Percentiles rank a stretch among this genome's conserved stretches.
Evolutionary conservation across 129 eudicot genomes (phyloP).

Genomic region (Helichrysum umbraculigerum): DNA sequence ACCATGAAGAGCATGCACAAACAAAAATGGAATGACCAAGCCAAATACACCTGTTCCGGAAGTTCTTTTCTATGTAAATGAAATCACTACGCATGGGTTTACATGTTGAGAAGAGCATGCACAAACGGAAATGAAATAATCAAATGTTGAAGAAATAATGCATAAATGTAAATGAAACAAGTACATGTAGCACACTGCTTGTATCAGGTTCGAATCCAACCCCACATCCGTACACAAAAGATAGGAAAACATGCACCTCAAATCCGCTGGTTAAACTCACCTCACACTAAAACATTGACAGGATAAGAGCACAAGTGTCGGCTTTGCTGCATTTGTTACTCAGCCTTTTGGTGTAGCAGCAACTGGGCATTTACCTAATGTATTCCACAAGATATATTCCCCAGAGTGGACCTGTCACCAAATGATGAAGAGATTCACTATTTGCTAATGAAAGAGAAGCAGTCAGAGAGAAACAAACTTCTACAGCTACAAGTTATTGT

Average conservation of each 20-base stretch:
- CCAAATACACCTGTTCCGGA: not conserved
- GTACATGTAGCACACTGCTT: conserved; percentile 3
- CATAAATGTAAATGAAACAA: conserved; percentile 1
- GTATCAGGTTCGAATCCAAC: conserved; percentile 14
- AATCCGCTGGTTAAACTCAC: not conserved
- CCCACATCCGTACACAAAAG: conserved; percentile 11
- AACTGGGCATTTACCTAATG: conserved; percentile 89
- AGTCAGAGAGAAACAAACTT: not conserved
- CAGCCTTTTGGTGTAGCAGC: conserved; percentile 57
- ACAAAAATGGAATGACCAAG: not conserved
- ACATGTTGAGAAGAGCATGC: conserved; percentile 7
- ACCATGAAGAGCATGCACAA: not conserved
- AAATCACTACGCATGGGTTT: not conserved
- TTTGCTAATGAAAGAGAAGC: not conserved
- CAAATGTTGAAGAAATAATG: not conserved
- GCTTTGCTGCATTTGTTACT: not conserved
- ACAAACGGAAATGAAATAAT: too few relatives aligned
- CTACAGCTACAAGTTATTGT: conserved; percentile 9
- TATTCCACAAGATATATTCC: conserved; percentile 96
- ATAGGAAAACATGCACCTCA: conserved; percentile 9
- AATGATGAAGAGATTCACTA: conserved; percentile 3
- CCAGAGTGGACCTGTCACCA: conserved; percentile 77
- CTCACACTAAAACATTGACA: not conserved
- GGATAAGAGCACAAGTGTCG: conserved; percentile 15
- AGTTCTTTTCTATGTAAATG: conserved; percentile 2